Evolutionary conservation across 371 early-diverging fungal species (phyloP).

Genomic region (Entomophthora muscae): DNA sequence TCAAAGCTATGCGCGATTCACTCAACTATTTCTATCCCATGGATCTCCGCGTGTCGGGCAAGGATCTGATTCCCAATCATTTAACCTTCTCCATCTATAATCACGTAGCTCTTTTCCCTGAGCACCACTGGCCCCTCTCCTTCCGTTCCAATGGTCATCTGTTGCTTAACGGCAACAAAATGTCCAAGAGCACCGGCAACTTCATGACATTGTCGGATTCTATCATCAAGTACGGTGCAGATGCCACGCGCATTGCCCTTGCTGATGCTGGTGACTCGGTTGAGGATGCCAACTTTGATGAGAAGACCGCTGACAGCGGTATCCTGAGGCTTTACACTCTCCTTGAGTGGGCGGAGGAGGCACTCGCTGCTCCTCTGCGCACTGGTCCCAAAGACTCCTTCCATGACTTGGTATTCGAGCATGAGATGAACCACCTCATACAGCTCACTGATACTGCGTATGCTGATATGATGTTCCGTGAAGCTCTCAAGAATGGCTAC

Average conservation of each 20-base stretch:
- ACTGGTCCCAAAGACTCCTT: slow-evolving; percentile 32
- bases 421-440: slow-evolving; percentile 67
- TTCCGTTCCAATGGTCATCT: slow-evolving; percentile 97
- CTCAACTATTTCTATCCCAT: slow-evolving; percentile 98
- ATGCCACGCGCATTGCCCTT: slow-evolving; percentile 92
- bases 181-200: slow-evolving; percentile 99
- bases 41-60: slow-evolving; percentile 96
- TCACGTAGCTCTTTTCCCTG: slow-evolving; percentile 96
- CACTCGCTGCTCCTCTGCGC: slow-evolving; percentile 22
- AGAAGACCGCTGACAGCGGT: slow-evolving; percentile 90
- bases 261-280: slow-evolving; percentile 92
- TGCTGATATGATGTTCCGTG: slow-evolving; percentile 71
- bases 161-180: slow-evolving; percentile 95
- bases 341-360: slow-evolving; percentile 74
- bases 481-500: slow-evolving; percentile 88
- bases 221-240: slow-evolving; percentile 85
- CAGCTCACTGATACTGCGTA: slow-evolving; percentile 57
- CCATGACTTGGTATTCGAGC: slow-evolving; percentile 71
- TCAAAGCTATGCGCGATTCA: slow-evolving; percentile 62
- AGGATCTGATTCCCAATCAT: slow-evolving; percentile 99
- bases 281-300: slow-evolving; percentile 99
- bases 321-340: slow-evolving; percentile 88
- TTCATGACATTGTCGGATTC: slow-evolving; percentile 86
- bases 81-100: slow-evolving; percentile 97
- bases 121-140: slow-evolving; percentile 81